A percentile compares a stretch with the other conserved stretches of the same genome.
phyloP scores from a whole-genome alignment of 1,284 basidiomycete species.

The Fomes fomentarius region DNA sequence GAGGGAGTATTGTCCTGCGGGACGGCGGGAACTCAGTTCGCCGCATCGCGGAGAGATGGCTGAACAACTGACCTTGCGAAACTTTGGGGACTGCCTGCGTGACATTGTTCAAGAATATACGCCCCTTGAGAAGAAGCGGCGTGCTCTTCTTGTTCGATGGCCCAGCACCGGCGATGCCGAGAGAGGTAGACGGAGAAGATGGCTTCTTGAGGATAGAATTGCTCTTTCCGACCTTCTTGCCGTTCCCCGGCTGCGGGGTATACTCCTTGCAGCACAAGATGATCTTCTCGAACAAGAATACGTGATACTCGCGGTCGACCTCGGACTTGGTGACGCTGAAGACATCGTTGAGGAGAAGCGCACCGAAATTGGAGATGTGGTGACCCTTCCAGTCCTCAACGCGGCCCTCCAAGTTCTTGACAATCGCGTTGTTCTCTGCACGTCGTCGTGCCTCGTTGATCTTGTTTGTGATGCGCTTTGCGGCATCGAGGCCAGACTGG shows the following conservation, averaged over 20 bases:
- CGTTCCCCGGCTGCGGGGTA: constrained; percentile 50
- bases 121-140: constrained; percentile 90
- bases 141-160: constrained; percentile 67
- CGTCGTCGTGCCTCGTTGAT: constrained; percentile 95
- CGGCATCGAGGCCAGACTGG: constrained; percentile 80
- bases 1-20: constrained; percentile 59
- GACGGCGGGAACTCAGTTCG: constrained; percentile 8
- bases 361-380: constrained; percentile 91
- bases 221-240: constrained; percentile 69
- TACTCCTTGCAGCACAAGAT: constrained; percentile 97
- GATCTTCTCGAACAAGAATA: constrained; percentile 99
- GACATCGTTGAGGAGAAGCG: constrained; percentile 91
- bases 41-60: constrained; percentile 2
- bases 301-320: constrained; percentile 96
- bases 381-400: constrained; percentile 99
- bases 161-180: constrained; percentile 45
- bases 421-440: constrained; percentile 86
- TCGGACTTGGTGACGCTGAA: constrained; percentile 97
- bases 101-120: constrained; percentile 98
- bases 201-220: constrained; percentile 82
- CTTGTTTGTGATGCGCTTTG: constrained; percentile 92
- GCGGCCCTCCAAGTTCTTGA: constrained; percentile 85
- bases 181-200: constrained; percentile 41
- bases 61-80: constrained; percentile 57
- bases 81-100: constrained; percentile 72